A percentile compares a stretch with the other conserved stretches of the same genome.
phyloP scores from a whole-genome alignment of 1,284 basidiomycete genomes.

The Phellinidium pouzarii region DNA sequence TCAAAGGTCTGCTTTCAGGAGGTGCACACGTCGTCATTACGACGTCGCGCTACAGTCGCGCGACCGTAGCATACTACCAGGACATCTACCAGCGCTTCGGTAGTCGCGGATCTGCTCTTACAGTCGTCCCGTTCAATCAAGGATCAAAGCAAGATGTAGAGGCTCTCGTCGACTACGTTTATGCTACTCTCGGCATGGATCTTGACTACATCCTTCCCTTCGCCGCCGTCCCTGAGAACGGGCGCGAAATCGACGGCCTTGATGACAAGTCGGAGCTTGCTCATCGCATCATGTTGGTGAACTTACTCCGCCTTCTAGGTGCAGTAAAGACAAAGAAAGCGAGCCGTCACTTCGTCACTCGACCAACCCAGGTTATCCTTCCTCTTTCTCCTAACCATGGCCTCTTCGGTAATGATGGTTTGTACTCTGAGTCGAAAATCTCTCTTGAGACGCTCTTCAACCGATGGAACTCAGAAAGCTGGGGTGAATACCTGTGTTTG shows the following conservation, averaged over 20 bases:
- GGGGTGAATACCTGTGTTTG: constrained; percentile 98
- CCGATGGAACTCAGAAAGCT: constrained; percentile 96
- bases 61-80: constrained; percentile 97
- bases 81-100: constrained; percentile 95
- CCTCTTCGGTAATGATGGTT: constrained; percentile 94
- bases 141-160: constrained; percentile 97
- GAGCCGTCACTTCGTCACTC: constrained; percentile 90
- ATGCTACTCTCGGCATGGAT: constrained; percentile 89
- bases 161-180: constrained; percentile 96
- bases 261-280: constrained; percentile 98
- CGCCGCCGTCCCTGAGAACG: constrained; percentile 97
- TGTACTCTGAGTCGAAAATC: constrained; percentile 98
- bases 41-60: constrained; percentile 90
- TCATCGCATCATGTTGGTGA: constrained; percentile 94
- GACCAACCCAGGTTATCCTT: constrained; percentile 95
- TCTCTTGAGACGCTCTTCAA: constrained; percentile 97
- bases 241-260: constrained; percentile 93
- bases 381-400: constrained; percentile 98
- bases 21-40: constrained; percentile 96
- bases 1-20: constrained; percentile 94
- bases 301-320: constrained; percentile 91
- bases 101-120: constrained; percentile 89
- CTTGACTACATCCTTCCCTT: constrained; percentile 98
- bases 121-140: constrained; percentile 98
- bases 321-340: constrained; percentile 98